Base-by-base conservation (phyloP, 306 rosid species). In the Quercus rubra region DNA sequence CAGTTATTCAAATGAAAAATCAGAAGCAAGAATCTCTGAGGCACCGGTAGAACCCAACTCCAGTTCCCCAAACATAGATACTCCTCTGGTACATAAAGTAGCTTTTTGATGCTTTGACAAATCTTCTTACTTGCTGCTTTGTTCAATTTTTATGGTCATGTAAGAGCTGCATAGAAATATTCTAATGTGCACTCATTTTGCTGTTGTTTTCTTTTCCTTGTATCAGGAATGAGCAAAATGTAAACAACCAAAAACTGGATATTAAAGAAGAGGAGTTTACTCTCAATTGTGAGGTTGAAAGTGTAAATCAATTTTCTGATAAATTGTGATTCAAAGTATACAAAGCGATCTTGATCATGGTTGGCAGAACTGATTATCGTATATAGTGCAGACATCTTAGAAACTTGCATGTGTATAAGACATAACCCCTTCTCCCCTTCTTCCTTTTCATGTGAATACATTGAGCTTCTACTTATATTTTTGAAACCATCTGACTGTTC, bases 1-100 rank as follows among this genome's bases (percentile, higher is more conserved):
- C 67, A 95, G 99, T 43, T 95, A 93, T 87, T 91, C 98, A 35
- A 95, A 95, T 80, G 99, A 91, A 83, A 95, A 91, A 74, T 90
- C 96, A 56, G 97, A 93, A 83, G 91, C 92, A 71, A 92, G 96
- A 79, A 85, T 82, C 70, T 79, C 87, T 10, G 92, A 91, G 58
- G 83, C 68, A 55, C 85, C 89, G 19, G 25, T 73, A 55, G 97
- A 90, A 74, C 84, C 72, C 66, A 83, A 64, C 77, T 82, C 87
- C 77, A 76, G 74, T 80, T 75, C 86, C 71, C 66, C 84, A 49
- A 74, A 82, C 55, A 46, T 35, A 74, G 70, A 70, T 73, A 67
- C 80, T 43, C 62, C 84, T 6, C 88, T 87, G 93, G 99, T 91
- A 87, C 31, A 41, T 70, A 66, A 79, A 28, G 1, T 63, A 80